These are phyloP conservation scores for Persicaria tinctoria DNA, from an alignment of 148 eudicot genomes.

Conservation along the genomic window DNA sequence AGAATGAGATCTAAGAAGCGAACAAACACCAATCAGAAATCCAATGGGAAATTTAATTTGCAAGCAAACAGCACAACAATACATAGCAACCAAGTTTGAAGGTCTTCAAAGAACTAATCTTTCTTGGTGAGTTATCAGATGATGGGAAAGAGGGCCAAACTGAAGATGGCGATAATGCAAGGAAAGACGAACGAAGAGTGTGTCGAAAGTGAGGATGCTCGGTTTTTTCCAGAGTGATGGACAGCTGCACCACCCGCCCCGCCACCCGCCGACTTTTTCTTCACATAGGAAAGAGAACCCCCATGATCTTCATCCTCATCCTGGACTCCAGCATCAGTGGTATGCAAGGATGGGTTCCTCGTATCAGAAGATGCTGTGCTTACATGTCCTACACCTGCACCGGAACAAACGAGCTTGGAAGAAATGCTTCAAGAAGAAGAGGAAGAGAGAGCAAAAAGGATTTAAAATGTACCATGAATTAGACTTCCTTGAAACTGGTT, in stretches of 20 bases:
- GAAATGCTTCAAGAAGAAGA: not conserved
- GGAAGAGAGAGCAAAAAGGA: not conserved
- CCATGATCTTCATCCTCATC: not conserved
- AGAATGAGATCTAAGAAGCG: too few relatives aligned
- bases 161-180: not conserved
- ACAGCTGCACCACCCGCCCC: slow-evolving; percentile 3
- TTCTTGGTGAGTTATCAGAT: not conserved
- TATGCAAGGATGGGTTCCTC: too few relatives aligned
- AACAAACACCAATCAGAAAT: not conserved
- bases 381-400: not conserved
- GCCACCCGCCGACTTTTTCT: not conserved
- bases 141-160: not conserved
- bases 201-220: slow-evolving; percentile 7
- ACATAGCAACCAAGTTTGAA: not conserved
- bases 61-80: not conserved
- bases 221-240: slow-evolving; percentile 4
- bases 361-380: not conserved
- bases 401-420: not conserved
- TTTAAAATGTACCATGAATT: slow-evolving; percentile 1
- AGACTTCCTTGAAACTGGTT: not conserved
- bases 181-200: not conserved
- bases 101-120: not conserved
- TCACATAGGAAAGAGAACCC: not conserved
- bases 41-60: not conserved
- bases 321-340: too few relatives aligned